These are phyloP conservation scores for Harringtonia lauricola DNA, from an alignment of 2,329 filamentous ascomycete genomes.

Conservation along the genomic window DNA sequence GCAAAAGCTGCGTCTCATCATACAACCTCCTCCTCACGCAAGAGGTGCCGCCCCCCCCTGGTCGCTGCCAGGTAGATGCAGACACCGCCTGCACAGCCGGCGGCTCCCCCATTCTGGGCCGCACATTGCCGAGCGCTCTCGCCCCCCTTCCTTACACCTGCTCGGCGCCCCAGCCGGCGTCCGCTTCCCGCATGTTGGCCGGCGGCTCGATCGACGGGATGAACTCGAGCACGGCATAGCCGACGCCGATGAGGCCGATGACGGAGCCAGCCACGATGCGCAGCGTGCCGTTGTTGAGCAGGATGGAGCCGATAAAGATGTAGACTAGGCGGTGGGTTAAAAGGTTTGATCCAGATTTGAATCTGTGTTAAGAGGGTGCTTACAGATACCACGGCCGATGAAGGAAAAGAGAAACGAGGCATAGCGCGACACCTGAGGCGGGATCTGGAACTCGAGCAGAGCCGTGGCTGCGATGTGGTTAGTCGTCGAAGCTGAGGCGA, in stretches of 20 bases:
- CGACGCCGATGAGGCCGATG: slow-evolving; percentile 67
- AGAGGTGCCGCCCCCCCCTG: no score
- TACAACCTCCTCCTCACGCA: no score
- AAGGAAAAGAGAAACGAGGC: slow-evolving; percentile 98
- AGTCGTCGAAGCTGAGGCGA: no score
- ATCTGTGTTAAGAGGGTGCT: slow-evolving; percentile 22
- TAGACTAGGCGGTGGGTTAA: slow-evolving; percentile 53
- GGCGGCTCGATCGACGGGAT: slow-evolving; percentile 70
- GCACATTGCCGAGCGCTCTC: no score
- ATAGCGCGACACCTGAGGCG: slow-evolving; percentile 84
- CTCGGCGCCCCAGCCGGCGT: slow-evolving; percentile 66
- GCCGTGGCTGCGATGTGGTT: slow-evolving; percentile 44
- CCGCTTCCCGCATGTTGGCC: slow-evolving; percentile 70
- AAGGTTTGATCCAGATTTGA: neutral
- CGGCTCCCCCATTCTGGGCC: no score
- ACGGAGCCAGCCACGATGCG: slow-evolving; percentile 68
- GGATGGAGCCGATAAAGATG: slow-evolving; percentile 82
- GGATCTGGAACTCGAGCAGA: slow-evolving; percentile 85
- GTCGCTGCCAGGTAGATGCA: no score
- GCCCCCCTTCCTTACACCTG: slow-evolving; percentile 45
- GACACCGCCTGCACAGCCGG: no score
- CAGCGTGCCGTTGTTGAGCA: slow-evolving; percentile 57
- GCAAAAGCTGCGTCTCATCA: no score
- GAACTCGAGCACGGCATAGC: slow-evolving; percentile 66
- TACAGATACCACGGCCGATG: slow-evolving; percentile 88